Percentiles rank a stretch among this genome's conserved stretches.
phyloP scores from a whole-genome alignment of 225 moss, liverwort and hornwort genomes.

The Antitrichia curtipendula region DNA sequence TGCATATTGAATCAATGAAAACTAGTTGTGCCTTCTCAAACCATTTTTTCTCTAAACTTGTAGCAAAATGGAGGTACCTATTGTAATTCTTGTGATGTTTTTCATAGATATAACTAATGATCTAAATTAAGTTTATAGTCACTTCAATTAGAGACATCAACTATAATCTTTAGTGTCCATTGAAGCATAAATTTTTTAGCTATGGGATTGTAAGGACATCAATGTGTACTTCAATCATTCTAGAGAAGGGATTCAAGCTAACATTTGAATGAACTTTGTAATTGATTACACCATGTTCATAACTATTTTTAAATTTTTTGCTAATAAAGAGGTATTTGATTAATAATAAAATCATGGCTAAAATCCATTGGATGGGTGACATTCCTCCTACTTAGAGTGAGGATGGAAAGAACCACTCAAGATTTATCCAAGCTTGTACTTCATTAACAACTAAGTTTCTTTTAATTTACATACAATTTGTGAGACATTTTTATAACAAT shows the following conservation, averaged over 20 bases:
- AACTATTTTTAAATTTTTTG: not conserved
- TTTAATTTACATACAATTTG: not conserved
- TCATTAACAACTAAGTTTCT: not conserved
- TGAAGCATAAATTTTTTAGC: not conserved
- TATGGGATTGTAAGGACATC: not conserved
- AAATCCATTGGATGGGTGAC: not conserved
- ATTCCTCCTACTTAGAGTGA: not conserved
- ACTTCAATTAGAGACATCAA: not conserved
- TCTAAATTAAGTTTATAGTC: not conserved
- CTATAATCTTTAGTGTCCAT: not conserved
- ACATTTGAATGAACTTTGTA: not conserved
- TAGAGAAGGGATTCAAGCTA: not conserved
- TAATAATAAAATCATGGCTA: not conserved
- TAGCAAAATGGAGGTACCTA: not conserved
- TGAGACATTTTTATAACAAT: not conserved
- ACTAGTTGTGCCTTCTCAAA: not conserved
- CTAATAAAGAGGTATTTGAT: not conserved
- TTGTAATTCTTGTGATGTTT: not conserved
- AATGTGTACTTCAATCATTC: not conserved
- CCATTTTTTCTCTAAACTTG: not conserved
- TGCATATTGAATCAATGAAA: not conserved
- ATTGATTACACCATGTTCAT: not conserved
- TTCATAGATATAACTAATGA: not conserved
- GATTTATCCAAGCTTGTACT: not conserved
- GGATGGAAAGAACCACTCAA: not conserved